phyloP scores from a whole-genome alignment of 495 filamentous ascomycete genomes.

The Friedmanniomyces endolithicus region DNA sequence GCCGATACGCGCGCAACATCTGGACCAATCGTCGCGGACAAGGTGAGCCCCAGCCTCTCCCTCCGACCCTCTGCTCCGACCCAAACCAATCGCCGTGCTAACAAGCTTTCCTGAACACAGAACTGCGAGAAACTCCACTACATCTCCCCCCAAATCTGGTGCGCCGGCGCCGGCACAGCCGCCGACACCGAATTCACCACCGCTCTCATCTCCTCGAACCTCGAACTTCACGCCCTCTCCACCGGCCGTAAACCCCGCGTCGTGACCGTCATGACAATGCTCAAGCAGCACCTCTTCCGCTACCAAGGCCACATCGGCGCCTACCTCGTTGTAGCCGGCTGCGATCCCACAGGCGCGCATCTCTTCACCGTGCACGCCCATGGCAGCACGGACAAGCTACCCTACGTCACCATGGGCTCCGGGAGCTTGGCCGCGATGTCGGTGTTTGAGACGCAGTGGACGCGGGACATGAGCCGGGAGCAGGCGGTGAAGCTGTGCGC shows the following conservation, averaged over 20 bases:
- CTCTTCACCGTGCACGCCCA: slow-evolving; percentile 98
- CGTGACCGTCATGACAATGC: slow-evolving; percentile 98
- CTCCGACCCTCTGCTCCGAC: not conserved
- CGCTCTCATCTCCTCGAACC: slow-evolving; percentile 91
- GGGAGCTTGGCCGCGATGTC: slow-evolving; percentile 95
- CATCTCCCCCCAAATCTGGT: slow-evolving; percentile 98
- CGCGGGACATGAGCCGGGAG: slow-evolving; percentile 60
- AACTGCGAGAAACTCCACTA: slow-evolving; percentile 99
- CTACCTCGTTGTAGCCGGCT: slow-evolving; percentile 94
- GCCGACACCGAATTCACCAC: slow-evolving; percentile 99
- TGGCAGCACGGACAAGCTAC: slow-evolving; percentile 95
- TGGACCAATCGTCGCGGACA: slow-evolving; percentile 97
- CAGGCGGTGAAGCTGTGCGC: slow-evolving; percentile 71
- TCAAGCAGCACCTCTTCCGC: slow-evolving; percentile 98
- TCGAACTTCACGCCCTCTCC: slow-evolving; percentile 90
- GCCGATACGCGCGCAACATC: slow-evolving; percentile 97
- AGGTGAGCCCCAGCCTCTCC: slow-evolving; percentile 38
- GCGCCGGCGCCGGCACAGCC: slow-evolving; percentile 93
- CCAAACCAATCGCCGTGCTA: not conserved
- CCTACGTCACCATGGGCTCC: slow-evolving; percentile 98
- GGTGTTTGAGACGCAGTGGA: slow-evolving; percentile 95
- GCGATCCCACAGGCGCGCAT: slow-evolving; percentile 90
- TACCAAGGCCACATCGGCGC: slow-evolving; percentile 97
- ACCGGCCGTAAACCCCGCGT: slow-evolving; percentile 94
- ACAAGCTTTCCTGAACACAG: slow-evolving; percentile 28